Evolutionary conservation across 2,329 filamentous ascomycete species (phyloP), one percentile per base, ranked within the genome.

Genomic region (Xylariaceae sp.): DNA sequence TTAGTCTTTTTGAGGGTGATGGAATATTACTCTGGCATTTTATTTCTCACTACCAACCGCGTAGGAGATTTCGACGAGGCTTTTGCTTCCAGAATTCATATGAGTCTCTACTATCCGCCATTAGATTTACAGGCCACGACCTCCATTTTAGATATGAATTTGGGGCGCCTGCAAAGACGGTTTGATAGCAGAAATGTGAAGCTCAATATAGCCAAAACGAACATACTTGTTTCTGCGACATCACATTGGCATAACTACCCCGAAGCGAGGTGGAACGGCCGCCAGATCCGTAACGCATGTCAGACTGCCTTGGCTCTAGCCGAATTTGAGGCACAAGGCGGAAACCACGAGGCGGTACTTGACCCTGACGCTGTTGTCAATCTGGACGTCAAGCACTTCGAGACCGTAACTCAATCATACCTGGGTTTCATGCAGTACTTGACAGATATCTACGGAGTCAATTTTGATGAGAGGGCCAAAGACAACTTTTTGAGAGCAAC

Each of bases 1-100:
- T 1, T 33, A 65, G 68, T 69, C 1, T 71, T 71, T 35, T 57
- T 71, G 11, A 61, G 66, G 0, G 60, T 68, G 2, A 52, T 70
- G 6, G 68, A 70, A 48, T 70, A 69, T 47, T 70, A 68, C 39
- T 44, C 56, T 0, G 69, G 70, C 0, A 65, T 71, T 17, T 52
- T 71, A 5, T 69, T 67, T 48, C 61, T 74, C 6, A 75, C 71
- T 0, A 74, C 70, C 7, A 75, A 73, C 52, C 65, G 69, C 11
- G 62, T 73, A 6, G 68, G 69, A 1, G 56, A 60, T 2, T 67
- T 74, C 17, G 71, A 74, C 40, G 70, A 71, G 33, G 71, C 71
- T 1, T 71, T 71, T 47, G 58, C 58, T 39, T 71, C 69, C 0
- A 62, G 68, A 1, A 66, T 71, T 18, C 67, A 71, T 39, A 58